Evolutionary conservation across 2,329 filamentous ascomycete genomes (phyloP), one percentile per base, ranked within the genome.

Genomic region (Colletotrichum navitas): DNA sequence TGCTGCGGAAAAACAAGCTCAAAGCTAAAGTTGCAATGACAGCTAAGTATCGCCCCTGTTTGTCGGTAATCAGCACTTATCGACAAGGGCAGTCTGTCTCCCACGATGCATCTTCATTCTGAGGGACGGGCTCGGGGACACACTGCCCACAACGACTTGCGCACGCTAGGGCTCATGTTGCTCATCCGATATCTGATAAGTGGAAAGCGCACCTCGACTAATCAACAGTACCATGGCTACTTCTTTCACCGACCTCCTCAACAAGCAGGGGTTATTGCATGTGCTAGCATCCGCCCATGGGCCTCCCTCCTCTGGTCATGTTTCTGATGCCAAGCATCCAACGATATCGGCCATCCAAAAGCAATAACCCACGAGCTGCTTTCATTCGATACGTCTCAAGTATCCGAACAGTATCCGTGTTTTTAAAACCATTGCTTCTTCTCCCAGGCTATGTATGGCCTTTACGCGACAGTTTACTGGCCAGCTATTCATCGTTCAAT

Each of bases 1-100:
- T 39, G 21, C 29, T 24, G 32, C 36, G 41, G n/a, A 61, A 52
- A 63, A 71, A 72, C 66, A 71, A 72, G 70, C 67, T 72, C 67
- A 72, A 72, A 66, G 66, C 70, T 62, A 66, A 62, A 58, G 11
- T 26, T 11, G 8, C 47, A 36, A 36, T 66, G 41, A 34, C 39
- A 62, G 59, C 11, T 39, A 18, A 39, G 47, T 24, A 24, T 59
- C 54, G 36, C 65, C 60, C 59, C 24, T 24, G 32, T 41, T n/a
- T 8, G 11, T 26, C 34, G 24, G 41, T 45, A 29, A 29, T 36
- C 61, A 49, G 16, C 16, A 39, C 34, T 58, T 3, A 32, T n/a
- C 47, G 21, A 14, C 16, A 34, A 36, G 26, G 29, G 16, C 12
- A 32, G 7, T 8, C 16, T 56, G 7, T 8, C 21, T 49, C 24